Percentiles rank a stretch among this genome's conserved stretches.
These are phyloP conservation scores for Xylariaceae sp. DNA, from an alignment of 2,329 filamentous ascomycete genomes.

Conservation along the genomic window DNA sequence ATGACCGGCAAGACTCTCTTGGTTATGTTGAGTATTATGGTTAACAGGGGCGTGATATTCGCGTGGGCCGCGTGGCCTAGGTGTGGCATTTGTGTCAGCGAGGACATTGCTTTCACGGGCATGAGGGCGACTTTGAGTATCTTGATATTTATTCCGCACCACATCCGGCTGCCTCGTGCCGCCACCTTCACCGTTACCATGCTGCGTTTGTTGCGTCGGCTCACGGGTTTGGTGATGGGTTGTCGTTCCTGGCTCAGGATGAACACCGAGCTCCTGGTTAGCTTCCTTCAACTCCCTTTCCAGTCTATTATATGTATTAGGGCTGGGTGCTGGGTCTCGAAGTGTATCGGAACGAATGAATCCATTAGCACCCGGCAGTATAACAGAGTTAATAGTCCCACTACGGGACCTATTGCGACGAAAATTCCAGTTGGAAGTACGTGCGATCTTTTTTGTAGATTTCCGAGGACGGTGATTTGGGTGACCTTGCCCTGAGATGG, in stretches of 20 bases:
- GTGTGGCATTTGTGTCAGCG: background rate
- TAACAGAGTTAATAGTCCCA: background rate
- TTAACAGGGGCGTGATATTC: background rate
- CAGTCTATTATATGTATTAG: background rate
- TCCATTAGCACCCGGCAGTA: background rate
- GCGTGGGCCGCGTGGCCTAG: background rate
- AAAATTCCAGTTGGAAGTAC: background rate
- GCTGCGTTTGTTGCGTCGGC: background rate
- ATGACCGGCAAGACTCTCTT: background rate
- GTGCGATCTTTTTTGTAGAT: background rate
- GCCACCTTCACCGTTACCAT: background rate
- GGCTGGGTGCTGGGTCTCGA: conserved; percentile 6
- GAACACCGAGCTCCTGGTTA: background rate
- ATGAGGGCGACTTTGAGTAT: background rate
- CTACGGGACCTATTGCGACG: background rate
- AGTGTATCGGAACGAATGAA: conserved; percentile 1
- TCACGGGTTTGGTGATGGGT: background rate
- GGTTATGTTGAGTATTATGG: background rate
- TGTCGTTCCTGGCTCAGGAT: background rate
- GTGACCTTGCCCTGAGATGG: background rate
- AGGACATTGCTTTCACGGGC: background rate
- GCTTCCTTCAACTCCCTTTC: background rate
- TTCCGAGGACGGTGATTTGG: background rate
- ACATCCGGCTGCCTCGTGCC: background rate
- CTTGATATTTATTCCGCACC: background rate